Evolutionary conservation across 2,329 filamentous ascomycete genomes (phyloP), one percentile per base, ranked within the genome.

Genomic region (Exophiala phaeomuriformis): DNA sequence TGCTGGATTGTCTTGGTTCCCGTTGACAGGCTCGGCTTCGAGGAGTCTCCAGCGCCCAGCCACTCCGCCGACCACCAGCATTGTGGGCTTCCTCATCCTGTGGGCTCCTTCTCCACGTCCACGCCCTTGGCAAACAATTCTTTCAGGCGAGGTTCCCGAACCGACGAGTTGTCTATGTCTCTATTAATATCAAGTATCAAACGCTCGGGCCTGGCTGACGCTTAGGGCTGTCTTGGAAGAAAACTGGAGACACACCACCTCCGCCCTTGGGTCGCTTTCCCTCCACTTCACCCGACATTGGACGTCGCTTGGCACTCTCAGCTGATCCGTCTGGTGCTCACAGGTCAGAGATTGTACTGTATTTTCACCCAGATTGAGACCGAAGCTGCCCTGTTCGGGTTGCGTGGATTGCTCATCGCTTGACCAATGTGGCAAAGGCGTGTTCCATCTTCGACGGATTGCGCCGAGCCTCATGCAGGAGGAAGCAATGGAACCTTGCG

Each of bases 161-260:
- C 12, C 5, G 19, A 27, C 12, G 12, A 9, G 39, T 28, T 27
- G 28, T 28, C 12, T 27, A 41, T 41, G 39, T 41, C n/a, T 12
- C 36, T 35, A 35, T 47, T 31, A 53, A 31, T 37, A 40, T 28
- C 39, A 27, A 10, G 12, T 41, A 27, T 37, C 32, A 4, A 8
- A n/a, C 12, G n/a, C 10, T 47, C 42, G 27, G 50, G 50, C 36
- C 46, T 40, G 9, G 37, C 12, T 32, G 19, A 44, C 36, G 47
- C 10, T 42, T 49, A 53, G 51, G 35, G 49, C 32, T 29, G 19
- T 47, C 44, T 45, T 52, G 49, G 51, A 29, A 46, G 41, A 30
- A 46, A 49, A n/a, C 31, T 45, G 40, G 27, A 46, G 12, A 6
- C 33, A 29, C 45, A 49, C 51, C 51, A 53, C 51, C 51, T 49